These are phyloP conservation scores for Camellia granthamiana DNA, from an alignment of 148 eudicot species.

Conservation along the genomic window DNA sequence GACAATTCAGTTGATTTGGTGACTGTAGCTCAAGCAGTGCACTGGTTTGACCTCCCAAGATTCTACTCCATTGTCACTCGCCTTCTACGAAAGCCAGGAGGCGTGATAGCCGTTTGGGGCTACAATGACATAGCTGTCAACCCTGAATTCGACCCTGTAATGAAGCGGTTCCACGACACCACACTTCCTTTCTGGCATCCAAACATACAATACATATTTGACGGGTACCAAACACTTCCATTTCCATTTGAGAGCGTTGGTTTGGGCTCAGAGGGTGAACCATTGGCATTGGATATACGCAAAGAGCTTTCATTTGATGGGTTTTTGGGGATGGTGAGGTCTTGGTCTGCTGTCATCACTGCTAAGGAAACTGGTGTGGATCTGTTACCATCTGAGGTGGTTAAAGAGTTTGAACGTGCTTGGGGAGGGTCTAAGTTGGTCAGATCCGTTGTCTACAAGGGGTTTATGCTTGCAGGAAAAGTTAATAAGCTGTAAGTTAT, in stretches of 20 bases:
- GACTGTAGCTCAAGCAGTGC: constrained; percentile 47
- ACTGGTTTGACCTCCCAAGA: constrained; percentile 50
- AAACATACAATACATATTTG: constrained; percentile 15
- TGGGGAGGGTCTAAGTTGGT: constrained; percentile 48
- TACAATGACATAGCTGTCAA: constrained; percentile 29
- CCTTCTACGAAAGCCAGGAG: constrained; percentile 40
- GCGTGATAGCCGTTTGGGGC: constrained; percentile 52
- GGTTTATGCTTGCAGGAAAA: constrained; percentile 41
- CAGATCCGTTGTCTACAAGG: constrained; percentile 37
- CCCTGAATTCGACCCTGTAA: constrained; percentile 33
- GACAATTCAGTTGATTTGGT: constrained; percentile 38
- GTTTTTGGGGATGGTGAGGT: constrained; percentile 34
- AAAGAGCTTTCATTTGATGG: constrained; percentile 38
- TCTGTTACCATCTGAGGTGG: constrained; percentile 30
- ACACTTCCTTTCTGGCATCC: constrained; percentile 39
- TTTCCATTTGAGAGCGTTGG: constrained; percentile 53
- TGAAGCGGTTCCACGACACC: constrained; percentile 24
- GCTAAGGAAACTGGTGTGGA: constrained; percentile 52
- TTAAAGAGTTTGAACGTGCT: constrained; percentile 36
- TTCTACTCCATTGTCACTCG: constrained; percentile 33
- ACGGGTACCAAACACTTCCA: constrained; percentile 38
- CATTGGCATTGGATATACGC: constrained; percentile 32
- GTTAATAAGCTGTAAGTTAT: neutral
- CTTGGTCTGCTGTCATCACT: constrained; percentile 38
- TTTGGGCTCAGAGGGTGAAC: constrained; percentile 36